Evolutionary conservation across 345 rosid genomes (phyloP).

Genomic region (Viola odorata): DNA sequence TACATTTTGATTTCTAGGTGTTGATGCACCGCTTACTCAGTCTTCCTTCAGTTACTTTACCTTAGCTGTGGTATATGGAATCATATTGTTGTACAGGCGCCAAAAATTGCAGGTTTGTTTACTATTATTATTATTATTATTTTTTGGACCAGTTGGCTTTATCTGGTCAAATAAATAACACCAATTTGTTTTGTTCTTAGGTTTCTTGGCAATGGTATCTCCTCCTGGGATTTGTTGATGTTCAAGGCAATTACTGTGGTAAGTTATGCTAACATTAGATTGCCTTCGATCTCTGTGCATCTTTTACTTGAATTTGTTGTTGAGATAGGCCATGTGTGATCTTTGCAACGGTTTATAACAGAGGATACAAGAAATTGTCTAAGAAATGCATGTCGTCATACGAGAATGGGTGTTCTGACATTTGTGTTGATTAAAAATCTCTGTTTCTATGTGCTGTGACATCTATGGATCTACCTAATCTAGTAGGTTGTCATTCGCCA

Average conservation of each 20-base stretch:
- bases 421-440: too few species aligned
- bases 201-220: constrained; percentile 62
- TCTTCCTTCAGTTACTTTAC: constrained; percentile 32
- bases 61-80: constrained; percentile 47
- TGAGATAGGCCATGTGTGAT: too few species aligned
- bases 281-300: background rate
- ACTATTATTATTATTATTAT: background rate
- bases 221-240: constrained; percentile 50
- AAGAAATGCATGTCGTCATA: too few species aligned
- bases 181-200: constrained; percentile 20
- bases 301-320: too few species aligned
- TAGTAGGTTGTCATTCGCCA: too few species aligned
- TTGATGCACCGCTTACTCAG: constrained; percentile 56
- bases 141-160: background rate
- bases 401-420: too few species aligned
- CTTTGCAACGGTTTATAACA: too few species aligned
- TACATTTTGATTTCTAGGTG: constrained; percentile 25
- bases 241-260: constrained; percentile 59
- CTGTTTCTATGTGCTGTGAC: too few species aligned
- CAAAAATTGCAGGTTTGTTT: constrained; percentile 31
- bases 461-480: too few species aligned
- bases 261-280: too few species aligned
- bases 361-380: too few species aligned
- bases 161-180: background rate
- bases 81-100: constrained; percentile 36